phyloP scores from a whole-genome alignment of 768 basidiomycete genomes.

The Sarcodon sp. region DNA sequence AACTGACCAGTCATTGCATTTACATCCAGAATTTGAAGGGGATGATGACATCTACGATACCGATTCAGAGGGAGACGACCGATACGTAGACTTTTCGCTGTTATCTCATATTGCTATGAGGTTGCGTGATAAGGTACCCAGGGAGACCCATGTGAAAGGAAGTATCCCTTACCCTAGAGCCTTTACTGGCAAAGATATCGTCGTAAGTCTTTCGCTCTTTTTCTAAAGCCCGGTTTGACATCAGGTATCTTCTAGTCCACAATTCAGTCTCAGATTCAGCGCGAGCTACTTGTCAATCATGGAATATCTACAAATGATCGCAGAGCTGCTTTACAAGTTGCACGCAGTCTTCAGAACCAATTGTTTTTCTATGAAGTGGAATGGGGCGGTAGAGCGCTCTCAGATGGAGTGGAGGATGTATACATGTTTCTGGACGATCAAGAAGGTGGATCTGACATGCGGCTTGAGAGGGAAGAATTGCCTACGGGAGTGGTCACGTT shows the following conservation, averaged over 20 bases:
- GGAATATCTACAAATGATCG: slow-evolving; percentile 67
- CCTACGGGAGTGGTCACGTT: slow-evolving; percentile 87
- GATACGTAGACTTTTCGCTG: slow-evolving; percentile 83
- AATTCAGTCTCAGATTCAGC: slow-evolving; percentile 78
- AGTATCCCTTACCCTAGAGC: slow-evolving; percentile 83
- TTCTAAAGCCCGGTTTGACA: not conserved
- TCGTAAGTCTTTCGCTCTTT: slow-evolving; percentile 38
- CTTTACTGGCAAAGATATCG: slow-evolving; percentile 92
- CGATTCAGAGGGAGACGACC: slow-evolving; percentile 37
- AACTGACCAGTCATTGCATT: slow-evolving; percentile 24
- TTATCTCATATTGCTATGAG: slow-evolving; percentile 84
- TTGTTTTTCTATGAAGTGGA: slow-evolving; percentile 97
- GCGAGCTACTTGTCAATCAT: slow-evolving; percentile 68
- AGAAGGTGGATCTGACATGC: slow-evolving; percentile 46
- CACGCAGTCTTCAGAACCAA: slow-evolving; percentile 82
- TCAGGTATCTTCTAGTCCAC: slow-evolving; percentile 43
- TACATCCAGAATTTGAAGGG: slow-evolving; percentile 37
- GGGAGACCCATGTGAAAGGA: slow-evolving; percentile 82
- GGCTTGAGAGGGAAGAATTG: slow-evolving; percentile 54
- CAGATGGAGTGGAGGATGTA: slow-evolving; percentile 86
- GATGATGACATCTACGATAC: slow-evolving; percentile 40
- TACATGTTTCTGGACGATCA: slow-evolving; percentile 86
- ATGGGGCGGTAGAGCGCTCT: slow-evolving; percentile 73
- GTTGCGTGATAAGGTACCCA: slow-evolving; percentile 80
- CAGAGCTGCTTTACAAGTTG: slow-evolving; percentile 75